Evolutionary conservation across 108 stramenopile species (phyloP).

Genomic region (Cyclotella baltica): DNA sequence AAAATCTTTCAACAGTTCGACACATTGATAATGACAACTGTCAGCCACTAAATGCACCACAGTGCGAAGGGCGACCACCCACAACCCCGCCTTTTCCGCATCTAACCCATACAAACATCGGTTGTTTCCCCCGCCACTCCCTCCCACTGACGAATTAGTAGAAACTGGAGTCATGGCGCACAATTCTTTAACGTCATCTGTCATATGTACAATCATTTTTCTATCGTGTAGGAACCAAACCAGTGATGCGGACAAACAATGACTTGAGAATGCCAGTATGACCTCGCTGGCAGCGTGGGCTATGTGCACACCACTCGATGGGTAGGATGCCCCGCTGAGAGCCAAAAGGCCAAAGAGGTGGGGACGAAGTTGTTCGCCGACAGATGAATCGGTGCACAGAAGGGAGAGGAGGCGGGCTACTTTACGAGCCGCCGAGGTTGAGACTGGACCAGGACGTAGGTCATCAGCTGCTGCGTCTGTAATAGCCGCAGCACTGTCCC

Average conservation of each 20-base stretch:
- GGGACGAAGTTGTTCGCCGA: conserved; percentile 92
- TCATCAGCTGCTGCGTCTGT: conserved; percentile 15
- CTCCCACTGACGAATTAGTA: neutral
- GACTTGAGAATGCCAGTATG: conserved; percentile 81
- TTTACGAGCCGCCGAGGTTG: conserved; percentile 73
- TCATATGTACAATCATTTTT: conserved; percentile 94
- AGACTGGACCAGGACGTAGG: conserved; percentile 37
- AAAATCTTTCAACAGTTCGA: conserved; percentile 89
- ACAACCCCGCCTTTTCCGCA: conserved; percentile 86
- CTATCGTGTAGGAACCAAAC: conserved; percentile 94
- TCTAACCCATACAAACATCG: conserved; percentile 76
- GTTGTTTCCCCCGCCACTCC: conserved; percentile 21
- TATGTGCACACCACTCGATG: conserved; percentile 84
- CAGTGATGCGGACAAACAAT: conserved; percentile 82
- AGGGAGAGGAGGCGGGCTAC: conserved; percentile 80
- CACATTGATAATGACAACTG: conserved; percentile 74
- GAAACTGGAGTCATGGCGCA: conserved; percentile 70
- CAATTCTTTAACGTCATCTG: conserved; percentile 93
- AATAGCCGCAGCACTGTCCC: conserved; percentile 23
- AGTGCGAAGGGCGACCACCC: conserved; percentile 86
- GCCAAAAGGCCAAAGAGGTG: conserved; percentile 94
- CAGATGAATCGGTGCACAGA: conserved; percentile 81
- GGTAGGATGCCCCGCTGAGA: conserved; percentile 90
- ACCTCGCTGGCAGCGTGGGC: conserved; percentile 87
- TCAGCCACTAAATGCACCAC: conserved; percentile 78